Evolutionary conservation across 2,329 filamentous ascomycete genomes (phyloP).

Genomic region (Gremmenia infestans): DNA sequence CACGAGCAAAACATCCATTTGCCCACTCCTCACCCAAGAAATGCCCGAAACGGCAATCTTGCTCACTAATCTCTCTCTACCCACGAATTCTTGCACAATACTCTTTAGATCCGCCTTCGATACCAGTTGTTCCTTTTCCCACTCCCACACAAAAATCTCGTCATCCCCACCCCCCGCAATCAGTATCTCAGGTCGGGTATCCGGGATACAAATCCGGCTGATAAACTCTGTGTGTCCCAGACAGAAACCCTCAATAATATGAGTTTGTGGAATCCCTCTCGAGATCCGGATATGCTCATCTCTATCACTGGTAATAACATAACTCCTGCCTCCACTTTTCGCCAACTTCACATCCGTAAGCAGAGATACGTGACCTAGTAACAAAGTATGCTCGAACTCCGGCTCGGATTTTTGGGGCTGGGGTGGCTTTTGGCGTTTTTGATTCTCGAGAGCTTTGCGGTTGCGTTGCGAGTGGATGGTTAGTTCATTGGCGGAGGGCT

Average conservation of each 20-base stretch:
- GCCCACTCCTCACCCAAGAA: conserved; percentile 26
- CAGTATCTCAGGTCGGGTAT: conserved; percentile 52
- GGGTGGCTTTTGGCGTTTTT: conserved; percentile 42
- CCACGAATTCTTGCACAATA: conserved; percentile 41
- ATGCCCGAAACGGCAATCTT: conserved; percentile 35
- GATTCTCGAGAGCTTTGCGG: conserved; percentile 53
- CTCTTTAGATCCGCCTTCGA: conserved; percentile 49
- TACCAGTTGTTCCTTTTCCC: conserved; percentile 48
- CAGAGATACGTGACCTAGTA: conserved; percentile 94
- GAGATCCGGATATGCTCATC: conserved; percentile 88
- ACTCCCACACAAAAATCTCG: conserved; percentile 77
- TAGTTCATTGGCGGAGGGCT: conserved; percentile 50
- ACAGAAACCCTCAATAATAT: conserved; percentile 86
- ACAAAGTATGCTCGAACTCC: conserved; percentile 67
- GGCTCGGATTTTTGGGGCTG: conserved; percentile 32
- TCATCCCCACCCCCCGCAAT: conserved; percentile 85
- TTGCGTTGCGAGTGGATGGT: conserved; percentile 64
- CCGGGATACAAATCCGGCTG: conserved; percentile 65
- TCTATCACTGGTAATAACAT: conserved; percentile 63
- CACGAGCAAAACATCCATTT: conserved; percentile 42
- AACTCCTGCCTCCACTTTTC: conserved; percentile 43
- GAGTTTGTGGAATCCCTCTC: conserved; percentile 72
- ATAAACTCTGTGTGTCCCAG: conserved; percentile 85
- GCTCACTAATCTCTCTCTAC: not conserved
- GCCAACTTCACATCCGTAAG: conserved; percentile 69